Conservation (phyloP, 2,329 filamentous ascomycete genomes). For the Cryphonectria naterciae region DNA sequence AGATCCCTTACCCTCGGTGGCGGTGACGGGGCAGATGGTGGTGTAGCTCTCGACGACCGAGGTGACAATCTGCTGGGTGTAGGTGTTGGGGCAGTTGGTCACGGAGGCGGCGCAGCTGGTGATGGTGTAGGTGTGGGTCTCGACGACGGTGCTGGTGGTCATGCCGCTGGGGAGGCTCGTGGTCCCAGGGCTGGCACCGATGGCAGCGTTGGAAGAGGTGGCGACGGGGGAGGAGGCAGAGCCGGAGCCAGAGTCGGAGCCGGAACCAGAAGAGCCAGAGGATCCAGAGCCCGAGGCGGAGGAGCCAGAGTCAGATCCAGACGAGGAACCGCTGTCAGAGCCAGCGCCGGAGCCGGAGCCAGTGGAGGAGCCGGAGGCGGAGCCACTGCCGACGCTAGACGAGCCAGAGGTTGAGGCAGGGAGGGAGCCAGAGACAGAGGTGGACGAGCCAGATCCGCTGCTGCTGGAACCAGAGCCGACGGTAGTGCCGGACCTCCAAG, state of each 20-base stretch:
- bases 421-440: conserved; percentile 2
- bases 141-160: conserved; percentile 33
- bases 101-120: conserved; percentile 37
- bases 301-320: neutral
- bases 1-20: conserved; percentile 24
- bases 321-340: no score
- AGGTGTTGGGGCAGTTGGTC: conserved; percentile 37
- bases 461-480: conserved; percentile 9
- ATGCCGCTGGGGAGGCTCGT: conserved; percentile 23
- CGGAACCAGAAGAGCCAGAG: neutral
- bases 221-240: neutral
- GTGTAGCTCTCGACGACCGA: conserved; percentile 33
- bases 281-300: neutral
- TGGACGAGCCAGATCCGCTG: conserved; percentile 13
- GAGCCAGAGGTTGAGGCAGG: conserved; percentile 22
- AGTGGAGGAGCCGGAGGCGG: neutral
- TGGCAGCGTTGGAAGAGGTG: conserved; percentile 17
- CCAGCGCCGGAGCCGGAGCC: neutral
- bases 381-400: neutral
- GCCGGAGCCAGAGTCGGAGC: conserved; percentile 9
- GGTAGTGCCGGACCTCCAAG: conserved; percentile 17
- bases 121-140: conserved; percentile 38
- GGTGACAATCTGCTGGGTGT: conserved; percentile 36
- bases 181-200: conserved; percentile 8
- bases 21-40: conserved; percentile 35